Evolutionary conservation across 2,329 filamentous ascomycete genomes (phyloP), one percentile per base, ranked within the genome.

Genomic region (Talaromyces rugulosus): DNA sequence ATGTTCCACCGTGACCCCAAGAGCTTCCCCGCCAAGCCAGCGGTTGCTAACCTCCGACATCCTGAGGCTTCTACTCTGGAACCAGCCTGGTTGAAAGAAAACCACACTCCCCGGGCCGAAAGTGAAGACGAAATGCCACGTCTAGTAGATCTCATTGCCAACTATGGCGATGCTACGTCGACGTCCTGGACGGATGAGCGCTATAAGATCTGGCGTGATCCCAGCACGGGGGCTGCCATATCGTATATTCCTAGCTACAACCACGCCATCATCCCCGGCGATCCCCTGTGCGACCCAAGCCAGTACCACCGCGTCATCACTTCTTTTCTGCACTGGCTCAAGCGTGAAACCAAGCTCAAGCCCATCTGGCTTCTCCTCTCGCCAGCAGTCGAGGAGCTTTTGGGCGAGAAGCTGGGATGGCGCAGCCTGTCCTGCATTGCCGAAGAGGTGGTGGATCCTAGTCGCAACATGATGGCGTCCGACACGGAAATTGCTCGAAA

Each of bases 81-180:
- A 69, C 83, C 89, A 64, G 80, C 84, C 34, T 90, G 87, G 87
- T 80, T 76, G 72, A 77, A 62, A 40, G 59, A 58, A 12, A 55
- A 63, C 40, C 70, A 61, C 8, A 67, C 70, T 36, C 75, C 67
- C 69, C 68, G 78, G 12, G 76, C 76, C 11, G 67, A 76, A 67
- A 81, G 77, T 61, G 73, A 77, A 58, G 78, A 81, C 7, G 82
- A 87, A 56, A 80, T 89, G 59, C 92, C 92, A 58, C 83, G 91
- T 0, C 74, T 97, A 5, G 91, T 93, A 73, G 89, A 96, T 72
- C 87, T 97, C 50, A 92, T 97, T 74, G 92, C 92, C 71, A 97
- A 97, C 75, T 97, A 97, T 68, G 93, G 93, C 65, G 93, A 97
- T 75, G 92, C 93, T 1, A 92, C 92, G 56, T 96, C 96, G 71